phyloP scores from a whole-genome alignment of 2,329 filamentous ascomycete species.

The Botryotinia convoluta region DNA sequence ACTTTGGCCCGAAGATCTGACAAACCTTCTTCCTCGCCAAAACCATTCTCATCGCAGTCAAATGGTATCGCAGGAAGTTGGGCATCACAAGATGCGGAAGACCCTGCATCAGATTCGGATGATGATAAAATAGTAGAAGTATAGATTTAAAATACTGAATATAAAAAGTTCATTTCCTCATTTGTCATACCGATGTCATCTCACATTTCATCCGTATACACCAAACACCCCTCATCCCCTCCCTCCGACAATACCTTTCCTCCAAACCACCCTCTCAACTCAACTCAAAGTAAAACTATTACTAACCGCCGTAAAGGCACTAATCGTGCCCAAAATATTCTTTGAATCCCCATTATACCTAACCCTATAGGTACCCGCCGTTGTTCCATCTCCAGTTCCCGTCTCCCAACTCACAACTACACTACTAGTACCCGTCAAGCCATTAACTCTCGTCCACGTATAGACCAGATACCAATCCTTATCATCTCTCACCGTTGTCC shows the following conservation, averaged over 20 bases:
- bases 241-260: background rate
- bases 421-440: conserved; percentile 68
- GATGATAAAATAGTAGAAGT: conserved; percentile 39
- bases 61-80: conserved; percentile 24
- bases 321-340: conserved; percentile 55
- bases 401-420: conserved; percentile 81
- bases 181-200: background rate
- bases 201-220: background rate
- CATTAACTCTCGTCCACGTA: conserved; percentile 70
- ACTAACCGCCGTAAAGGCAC: conserved; percentile 66
- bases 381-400: conserved; percentile 47
- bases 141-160: conserved; percentile 24
- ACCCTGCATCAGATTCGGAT: conserved; percentile 32
- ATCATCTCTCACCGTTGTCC: conserved; percentile 69
- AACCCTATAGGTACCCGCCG: conserved; percentile 69
- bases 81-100: conserved; percentile 29
- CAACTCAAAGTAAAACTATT: conserved; percentile 30
- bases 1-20: conserved; percentile 26
- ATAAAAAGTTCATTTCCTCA: background rate
- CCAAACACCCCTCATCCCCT: no score
- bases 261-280: conserved; percentile 6
- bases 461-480: conserved; percentile 81
- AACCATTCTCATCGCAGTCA: conserved; percentile 20
- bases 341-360: conserved; percentile 84
- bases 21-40: conserved; percentile 8